Evolutionary conservation across 805 yeast species (phyloP), one percentile per base, ranked within the genome.

Genomic region (Candida morakotiae): DNA sequence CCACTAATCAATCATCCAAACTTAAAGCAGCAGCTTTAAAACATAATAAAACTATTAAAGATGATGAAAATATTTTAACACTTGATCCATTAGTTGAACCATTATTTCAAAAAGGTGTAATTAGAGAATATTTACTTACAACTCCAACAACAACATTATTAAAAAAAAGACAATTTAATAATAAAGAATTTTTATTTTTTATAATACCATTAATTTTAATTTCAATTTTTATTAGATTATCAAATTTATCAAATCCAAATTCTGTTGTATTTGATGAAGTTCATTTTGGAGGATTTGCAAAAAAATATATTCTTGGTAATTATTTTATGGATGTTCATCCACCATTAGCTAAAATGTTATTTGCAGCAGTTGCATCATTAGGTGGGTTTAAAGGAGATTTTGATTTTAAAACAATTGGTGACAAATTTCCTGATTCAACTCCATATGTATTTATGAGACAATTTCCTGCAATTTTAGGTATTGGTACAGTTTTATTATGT

Each of bases 251-350:
- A 19, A 54, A 64, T 44, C 99, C 99, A 27, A 62, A 79, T 50
- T 78, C 89, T 20, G 94, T 88, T 25, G 95, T 91, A 9, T 86
- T 86, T 47, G 96, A 88, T 59, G 98, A 91, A 60, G 93, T 85
- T 28, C 95, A 86, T 61, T 93, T 93, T 52, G 98, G 98, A 39
- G 94, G 94, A n/a, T 93, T 91, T 64, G 95, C 96, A 22, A 73
- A 82, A 41, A 80, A 85, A 60, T 93, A 88, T 64, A 71, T 80
- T 37, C 59, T 64, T 37, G 85, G 87, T 14, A 59, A 60, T 13
- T 83, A 69, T 53, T 83, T 83, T 59, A 71, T 83, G 75, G 89
- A 81, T 56, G 82, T 78, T 30, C 85, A 83, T 53, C 94, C 95
- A 7, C 95, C 95, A 4, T 67, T 85, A 47, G 83, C 85, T 26